A percentile compares a stretch with the other conserved stretches of the same genome.
Conservation (phyloP, 257 asterid species). For the Ilex aquifolium region DNA sequence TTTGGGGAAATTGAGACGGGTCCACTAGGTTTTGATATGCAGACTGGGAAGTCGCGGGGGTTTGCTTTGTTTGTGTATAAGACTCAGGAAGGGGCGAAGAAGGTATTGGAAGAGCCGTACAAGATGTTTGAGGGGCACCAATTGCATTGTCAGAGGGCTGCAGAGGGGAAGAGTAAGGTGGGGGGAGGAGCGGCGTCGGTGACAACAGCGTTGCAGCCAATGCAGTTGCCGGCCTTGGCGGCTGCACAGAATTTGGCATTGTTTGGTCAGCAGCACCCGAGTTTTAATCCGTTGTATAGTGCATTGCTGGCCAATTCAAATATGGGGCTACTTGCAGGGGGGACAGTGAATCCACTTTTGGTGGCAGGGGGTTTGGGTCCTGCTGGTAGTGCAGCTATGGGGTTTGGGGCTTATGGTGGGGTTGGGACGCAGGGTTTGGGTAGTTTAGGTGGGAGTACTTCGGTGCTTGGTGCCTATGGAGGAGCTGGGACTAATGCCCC, state of each 20-base stretch:
- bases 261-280: constrained; percentile 47
- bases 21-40: constrained; percentile 68
- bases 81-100: constrained; percentile 66
- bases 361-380: constrained; percentile 32
- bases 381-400: constrained; percentile 43
- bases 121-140: constrained; percentile 76
- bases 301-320: constrained; percentile 9
- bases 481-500: constrained; percentile 16
- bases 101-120: constrained; percentile 61
- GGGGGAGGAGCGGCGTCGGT: constrained; percentile 72
- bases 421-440: constrained; percentile 12
- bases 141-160: constrained; percentile 67
- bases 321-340: constrained; percentile 11
- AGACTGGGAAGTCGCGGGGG: constrained; percentile 72
- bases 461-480: constrained; percentile 23
- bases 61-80: constrained; percentile 72
- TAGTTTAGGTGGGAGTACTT: constrained; percentile 24
- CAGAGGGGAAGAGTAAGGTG: constrained; percentile 45
- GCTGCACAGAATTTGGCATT: constrained; percentile 47
- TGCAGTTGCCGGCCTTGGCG: constrained; percentile 44
- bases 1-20: constrained; percentile 86
- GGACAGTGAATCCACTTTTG: constrained; percentile 20
- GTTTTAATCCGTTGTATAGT: constrained; percentile 45
- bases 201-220: constrained; percentile 60
- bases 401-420: constrained; percentile 19